These are phyloP conservation scores for Termitomyces sp. DNA, from an alignment of 768 basidiomycete genomes.

Conservation along the genomic window DNA sequence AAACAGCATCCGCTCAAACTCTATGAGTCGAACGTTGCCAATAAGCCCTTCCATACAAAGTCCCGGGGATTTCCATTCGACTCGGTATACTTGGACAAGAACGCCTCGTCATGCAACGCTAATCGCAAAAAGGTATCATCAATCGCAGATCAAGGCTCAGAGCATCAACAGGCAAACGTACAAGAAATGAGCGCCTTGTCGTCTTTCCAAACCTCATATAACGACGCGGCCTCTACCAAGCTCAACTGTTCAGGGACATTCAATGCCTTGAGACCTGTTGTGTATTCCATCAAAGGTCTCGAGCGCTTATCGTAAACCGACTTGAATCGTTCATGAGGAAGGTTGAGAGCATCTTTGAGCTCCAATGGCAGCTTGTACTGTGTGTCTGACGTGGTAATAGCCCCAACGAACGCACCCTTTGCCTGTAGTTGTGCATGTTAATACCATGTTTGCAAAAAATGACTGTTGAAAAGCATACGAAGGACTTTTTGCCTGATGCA, in stretches of 20 bases:
- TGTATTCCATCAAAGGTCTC: conserved; percentile 43
- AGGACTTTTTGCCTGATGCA: conserved; percentile 59
- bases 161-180: conserved; percentile 24
- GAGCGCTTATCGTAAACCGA: conserved; percentile 57
- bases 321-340: conserved; percentile 32
- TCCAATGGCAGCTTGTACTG: conserved; percentile 56
- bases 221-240: conserved; percentile 61
- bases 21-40: conserved; percentile 25
- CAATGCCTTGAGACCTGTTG: conserved; percentile 38
- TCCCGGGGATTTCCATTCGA: conserved; percentile 74
- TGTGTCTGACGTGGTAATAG: conserved; percentile 59
- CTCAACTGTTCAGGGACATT: conserved; percentile 52
- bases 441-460: background rate
- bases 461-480: conserved; percentile 45
- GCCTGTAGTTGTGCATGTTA: conserved; percentile 32
- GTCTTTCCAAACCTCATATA: conserved; percentile 76
- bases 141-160: background rate
- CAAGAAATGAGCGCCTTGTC: conserved; percentile 49
- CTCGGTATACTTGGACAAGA: conserved; percentile 75
- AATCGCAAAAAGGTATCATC: background rate
- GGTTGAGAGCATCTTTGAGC: conserved; percentile 54
- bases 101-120: conserved; percentile 59
- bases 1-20: background rate
- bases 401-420: conserved; percentile 68
- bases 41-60: conserved; percentile 67